Evolutionary conservation across 768 basidiomycete genomes (phyloP).

Genomic region (Xerocomus spinulosus): DNA sequence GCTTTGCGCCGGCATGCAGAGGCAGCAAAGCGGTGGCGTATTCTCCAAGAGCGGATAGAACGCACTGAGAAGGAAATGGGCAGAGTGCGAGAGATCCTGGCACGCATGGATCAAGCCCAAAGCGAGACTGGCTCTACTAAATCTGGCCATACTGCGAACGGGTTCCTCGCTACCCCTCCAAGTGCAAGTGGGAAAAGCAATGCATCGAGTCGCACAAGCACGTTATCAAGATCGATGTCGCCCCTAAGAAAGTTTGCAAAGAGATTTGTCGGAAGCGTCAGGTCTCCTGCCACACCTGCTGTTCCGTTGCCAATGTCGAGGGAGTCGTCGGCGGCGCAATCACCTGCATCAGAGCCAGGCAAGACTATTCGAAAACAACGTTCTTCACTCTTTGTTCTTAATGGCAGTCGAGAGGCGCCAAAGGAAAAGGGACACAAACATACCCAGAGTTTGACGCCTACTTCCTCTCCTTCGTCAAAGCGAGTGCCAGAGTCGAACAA

Average conservation of each 20-base stretch:
- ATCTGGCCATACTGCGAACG: slow-evolving; percentile 54
- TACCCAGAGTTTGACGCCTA: slow-evolving; percentile 67
- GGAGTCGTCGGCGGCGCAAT: slow-evolving; percentile 35
- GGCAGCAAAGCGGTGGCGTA: slow-evolving; percentile 81
- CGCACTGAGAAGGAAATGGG: slow-evolving; percentile 85
- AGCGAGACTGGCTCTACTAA: slow-evolving; percentile 71
- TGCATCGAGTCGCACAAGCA: slow-evolving; percentile 35
- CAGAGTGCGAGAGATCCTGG: slow-evolving; percentile 53
- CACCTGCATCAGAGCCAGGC: slow-evolving; percentile 53
- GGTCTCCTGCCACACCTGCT: slow-evolving; percentile 37
- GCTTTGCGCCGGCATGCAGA: slow-evolving; percentile 86
- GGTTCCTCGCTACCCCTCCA: slow-evolving; percentile 63
- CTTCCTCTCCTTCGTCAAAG: slow-evolving; percentile 51
- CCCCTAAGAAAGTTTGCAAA: slow-evolving; percentile 76
- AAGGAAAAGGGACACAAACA: slow-evolving; percentile 64
- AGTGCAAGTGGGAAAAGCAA: slow-evolving; percentile 42
- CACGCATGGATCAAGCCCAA: slow-evolving; percentile 44
- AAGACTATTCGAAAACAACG: slow-evolving; percentile 49
- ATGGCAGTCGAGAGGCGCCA: slow-evolving; percentile 43
- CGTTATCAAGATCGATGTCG: slow-evolving; percentile 72
- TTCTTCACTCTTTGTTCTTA: slow-evolving; percentile 56
- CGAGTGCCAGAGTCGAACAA: slow-evolving; percentile 35
- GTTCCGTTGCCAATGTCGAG: slow-evolving; percentile 45
- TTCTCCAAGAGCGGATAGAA: slow-evolving; percentile 70
- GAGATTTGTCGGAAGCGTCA: slow-evolving; percentile 51